Percentiles rank a stretch among this genome's conserved stretches.
Conservation (phyloP, 2,329 filamentous ascomycete species). For the Neofusicoccum kwambonambiense region DNA sequence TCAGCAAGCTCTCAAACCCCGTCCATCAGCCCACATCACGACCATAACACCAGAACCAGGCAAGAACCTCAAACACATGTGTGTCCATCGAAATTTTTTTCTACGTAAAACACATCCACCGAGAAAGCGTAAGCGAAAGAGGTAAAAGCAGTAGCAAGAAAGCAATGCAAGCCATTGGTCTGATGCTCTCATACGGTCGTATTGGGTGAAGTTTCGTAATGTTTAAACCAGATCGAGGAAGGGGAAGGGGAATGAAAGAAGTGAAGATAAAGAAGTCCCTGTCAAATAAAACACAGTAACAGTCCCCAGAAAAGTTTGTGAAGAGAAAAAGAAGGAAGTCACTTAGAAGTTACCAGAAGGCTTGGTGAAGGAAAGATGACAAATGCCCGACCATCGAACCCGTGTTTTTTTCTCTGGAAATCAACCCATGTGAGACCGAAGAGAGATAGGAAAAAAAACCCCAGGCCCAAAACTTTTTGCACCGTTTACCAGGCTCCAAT, state of each 20-base stretch:
- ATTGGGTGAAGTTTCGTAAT: background rate
- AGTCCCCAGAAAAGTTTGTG: background rate
- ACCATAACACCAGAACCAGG: too few relatives aligned
- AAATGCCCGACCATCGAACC: background rate
- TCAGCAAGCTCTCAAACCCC: too few relatives aligned
- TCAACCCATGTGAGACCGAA: background rate
- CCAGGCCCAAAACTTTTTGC: conserved; percentile 15
- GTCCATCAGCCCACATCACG: too few relatives aligned
- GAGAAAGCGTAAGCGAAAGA: background rate
- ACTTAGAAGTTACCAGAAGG: background rate
- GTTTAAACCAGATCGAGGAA: background rate
- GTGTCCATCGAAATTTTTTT: background rate
- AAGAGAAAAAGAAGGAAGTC: background rate
- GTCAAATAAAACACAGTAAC: background rate
- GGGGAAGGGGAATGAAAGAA: background rate
- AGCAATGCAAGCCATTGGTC: background rate
- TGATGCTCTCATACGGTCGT: background rate
- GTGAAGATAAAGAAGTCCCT: background rate
- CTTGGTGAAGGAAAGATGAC: background rate
- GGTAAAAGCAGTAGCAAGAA: background rate
- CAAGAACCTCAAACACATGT: too few relatives aligned
- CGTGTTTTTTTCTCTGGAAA: background rate
- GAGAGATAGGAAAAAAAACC: background rate
- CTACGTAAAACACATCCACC: background rate
- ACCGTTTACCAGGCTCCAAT: conserved; percentile 18